Percentiles rank a stretch among this genome's conserved stretches.
Evolutionary conservation across 2,329 filamentous ascomycete genomes (phyloP).

Genomic region (Madurella fahalii): DNA sequence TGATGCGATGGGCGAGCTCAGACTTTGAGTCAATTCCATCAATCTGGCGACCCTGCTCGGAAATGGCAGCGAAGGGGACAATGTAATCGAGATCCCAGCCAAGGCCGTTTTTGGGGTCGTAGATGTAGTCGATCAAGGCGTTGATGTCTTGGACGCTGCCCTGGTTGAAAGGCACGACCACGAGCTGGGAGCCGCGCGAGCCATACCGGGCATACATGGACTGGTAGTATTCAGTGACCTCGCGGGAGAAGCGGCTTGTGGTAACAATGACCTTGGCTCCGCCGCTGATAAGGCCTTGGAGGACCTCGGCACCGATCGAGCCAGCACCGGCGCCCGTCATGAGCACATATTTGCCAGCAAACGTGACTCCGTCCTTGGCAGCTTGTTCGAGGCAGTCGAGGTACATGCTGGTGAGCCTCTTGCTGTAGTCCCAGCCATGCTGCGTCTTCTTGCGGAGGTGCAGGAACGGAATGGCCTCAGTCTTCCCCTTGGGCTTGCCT

Average conservation of each 20-base stretch:
- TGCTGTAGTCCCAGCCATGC: constrained; percentile 98
- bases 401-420: constrained; percentile 92
- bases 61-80: constrained; percentile 93
- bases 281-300: constrained; percentile 93
- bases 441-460: constrained; percentile 92
- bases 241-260: constrained; percentile 90
- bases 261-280: constrained; percentile 96
- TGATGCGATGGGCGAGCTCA: constrained; percentile 96
- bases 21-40: constrained; percentile 96
- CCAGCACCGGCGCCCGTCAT: constrained; percentile 99
- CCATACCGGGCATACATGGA: constrained; percentile 96
- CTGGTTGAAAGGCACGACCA: constrained; percentile 98
- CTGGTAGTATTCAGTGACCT: constrained; percentile 99
- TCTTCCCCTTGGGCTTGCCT: constrained; percentile 74
- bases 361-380: constrained; percentile 81
- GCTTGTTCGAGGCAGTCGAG: constrained; percentile 88
- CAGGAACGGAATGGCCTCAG: constrained; percentile 95
- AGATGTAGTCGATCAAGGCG: constrained; percentile 91
- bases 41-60: constrained; percentile 96
- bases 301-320: constrained; percentile 93
- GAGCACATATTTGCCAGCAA: constrained; percentile 89
- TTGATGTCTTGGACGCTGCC: constrained; percentile 98
- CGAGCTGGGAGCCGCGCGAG: constrained; percentile 88
- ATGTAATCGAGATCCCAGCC: constrained; percentile 98
- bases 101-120: constrained; percentile 90